Conservation (phyloP, 2,329 filamentous ascomycete species). For the Pyrenophora tritici-repentis region DNA sequence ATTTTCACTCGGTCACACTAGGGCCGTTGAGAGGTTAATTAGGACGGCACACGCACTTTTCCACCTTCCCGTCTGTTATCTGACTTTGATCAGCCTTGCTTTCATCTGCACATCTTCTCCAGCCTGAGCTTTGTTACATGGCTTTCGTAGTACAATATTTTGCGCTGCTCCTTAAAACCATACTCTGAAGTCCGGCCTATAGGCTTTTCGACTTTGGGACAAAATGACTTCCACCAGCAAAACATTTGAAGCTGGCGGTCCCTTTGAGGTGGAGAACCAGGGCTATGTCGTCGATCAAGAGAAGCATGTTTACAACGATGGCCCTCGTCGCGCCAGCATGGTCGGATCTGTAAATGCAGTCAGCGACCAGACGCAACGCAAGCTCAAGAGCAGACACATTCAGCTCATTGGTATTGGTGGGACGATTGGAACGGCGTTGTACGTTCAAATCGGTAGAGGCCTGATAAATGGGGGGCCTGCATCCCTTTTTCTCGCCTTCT, state of each 20-base stretch:
- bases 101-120: slow-evolving; percentile 7
- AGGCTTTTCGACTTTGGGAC: slow-evolving; percentile 1
- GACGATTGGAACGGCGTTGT: slow-evolving; percentile 56
- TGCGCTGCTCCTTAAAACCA: slow-evolving; percentile 42
- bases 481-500: slow-evolving; percentile 54
- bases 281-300: slow-evolving; percentile 28
- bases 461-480: slow-evolving; percentile 54
- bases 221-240: slow-evolving; percentile 45
- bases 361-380: slow-evolving; percentile 51
- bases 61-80: slow-evolving; percentile 15
- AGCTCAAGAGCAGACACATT: slow-evolving; percentile 53
- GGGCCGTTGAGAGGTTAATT: slow-evolving; percentile 27
- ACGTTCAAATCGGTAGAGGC: slow-evolving; percentile 54
- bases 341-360: slow-evolving; percentile 36
- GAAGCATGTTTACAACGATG: slow-evolving; percentile 31
- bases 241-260: slow-evolving; percentile 30
- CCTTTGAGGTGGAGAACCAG: slow-evolving; percentile 22
- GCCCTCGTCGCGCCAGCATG: slow-evolving; percentile 31
- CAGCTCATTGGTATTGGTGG: slow-evolving; percentile 54
- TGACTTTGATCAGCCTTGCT: slow-evolving; percentile 10
- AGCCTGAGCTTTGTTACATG: slow-evolving; percentile 29
- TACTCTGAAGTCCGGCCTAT: slow-evolving; percentile 28
- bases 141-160: slow-evolving; percentile 42
- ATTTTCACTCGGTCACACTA: slow-evolving; percentile 24
- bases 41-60: slow-evolving; percentile 24